Percentiles rank a stretch among this genome's conserved stretches.
These are phyloP conservation scores for Hericium rajendrae DNA, from an alignment of 768 basidiomycete genomes.

Conservation along the genomic window DNA sequence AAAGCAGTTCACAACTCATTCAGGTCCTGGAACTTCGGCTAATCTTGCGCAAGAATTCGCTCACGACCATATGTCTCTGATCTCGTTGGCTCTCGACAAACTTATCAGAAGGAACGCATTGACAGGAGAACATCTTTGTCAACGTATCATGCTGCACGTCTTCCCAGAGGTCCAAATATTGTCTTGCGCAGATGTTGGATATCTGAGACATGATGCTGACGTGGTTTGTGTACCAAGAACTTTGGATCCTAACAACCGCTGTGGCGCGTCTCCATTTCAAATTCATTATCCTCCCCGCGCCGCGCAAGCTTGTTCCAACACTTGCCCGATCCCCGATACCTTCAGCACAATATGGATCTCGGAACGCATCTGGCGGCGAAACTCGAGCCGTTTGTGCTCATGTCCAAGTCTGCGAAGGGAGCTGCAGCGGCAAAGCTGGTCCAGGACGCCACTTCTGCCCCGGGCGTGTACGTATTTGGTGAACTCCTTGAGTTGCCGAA, in stretches of 20 bases:
- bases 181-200: too few species aligned
- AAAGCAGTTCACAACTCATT: too few species aligned
- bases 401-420: conserved; percentile 87
- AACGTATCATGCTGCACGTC: too few species aligned
- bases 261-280: background rate
- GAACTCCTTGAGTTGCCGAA: conserved; percentile 78
- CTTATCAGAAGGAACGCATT: too few species aligned
- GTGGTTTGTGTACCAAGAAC: background rate
- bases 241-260: background rate
- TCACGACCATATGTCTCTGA: too few species aligned
- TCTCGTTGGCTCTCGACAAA: too few species aligned
- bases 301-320: background rate
- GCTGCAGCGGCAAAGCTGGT: conserved; percentile 87
- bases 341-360: conserved; percentile 40
- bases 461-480: conserved; percentile 86
- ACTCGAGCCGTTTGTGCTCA: conserved; percentile 84
- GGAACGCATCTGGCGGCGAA: conserved; percentile 55
- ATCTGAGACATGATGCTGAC: too few species aligned
- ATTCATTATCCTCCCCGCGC: background rate
- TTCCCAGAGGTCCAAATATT: too few species aligned
- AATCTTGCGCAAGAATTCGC: too few species aligned
- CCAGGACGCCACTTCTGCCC: conserved; percentile 77
- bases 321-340: background rate
- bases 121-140: too few species aligned
- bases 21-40: too few species aligned